Evolutionary conservation across 2,329 filamentous ascomycete species (phyloP).

Genomic region (Eutypa lata): DNA sequence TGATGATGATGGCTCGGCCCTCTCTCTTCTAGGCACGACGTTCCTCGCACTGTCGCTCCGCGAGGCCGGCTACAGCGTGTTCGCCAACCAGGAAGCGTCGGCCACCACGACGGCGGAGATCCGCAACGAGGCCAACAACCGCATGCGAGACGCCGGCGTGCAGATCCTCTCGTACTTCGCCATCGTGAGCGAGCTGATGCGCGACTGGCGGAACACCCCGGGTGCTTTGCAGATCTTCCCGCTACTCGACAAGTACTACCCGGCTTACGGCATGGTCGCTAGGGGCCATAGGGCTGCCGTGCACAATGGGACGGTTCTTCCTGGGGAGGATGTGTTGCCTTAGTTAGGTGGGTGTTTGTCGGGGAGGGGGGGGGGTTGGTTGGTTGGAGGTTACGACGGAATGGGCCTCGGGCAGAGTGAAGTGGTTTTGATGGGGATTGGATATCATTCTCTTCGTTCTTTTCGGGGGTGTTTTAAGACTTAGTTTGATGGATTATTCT

Average conservation of each 20-base stretch:
- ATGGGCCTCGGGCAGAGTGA: no score
- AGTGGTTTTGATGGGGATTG: not conserved
- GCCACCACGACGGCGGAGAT: conserved; percentile 63
- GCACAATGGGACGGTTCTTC: conserved; percentile 54
- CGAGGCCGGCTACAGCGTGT: conserved; percentile 69
- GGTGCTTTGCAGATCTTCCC: conserved; percentile 57
- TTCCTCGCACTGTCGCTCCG: conserved; percentile 72
- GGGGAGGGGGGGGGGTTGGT: no score
- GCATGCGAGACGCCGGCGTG: conserved; percentile 66
- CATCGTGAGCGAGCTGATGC: conserved; percentile 66
- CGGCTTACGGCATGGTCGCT: conserved; percentile 63
- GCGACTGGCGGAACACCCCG: conserved; percentile 61
- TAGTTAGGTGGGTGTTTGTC: conserved; percentile 6
- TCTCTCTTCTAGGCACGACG: conserved; percentile 45
- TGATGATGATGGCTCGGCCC: not conserved
- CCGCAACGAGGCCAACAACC: conserved; percentile 61
- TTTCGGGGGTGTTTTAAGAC: no score
- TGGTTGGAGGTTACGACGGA: no score
- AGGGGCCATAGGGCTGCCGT: conserved; percentile 59
- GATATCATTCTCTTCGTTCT: no score
- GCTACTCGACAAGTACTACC: conserved; percentile 62
- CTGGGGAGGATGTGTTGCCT: conserved; percentile 45
- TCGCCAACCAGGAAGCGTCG: conserved; percentile 68
- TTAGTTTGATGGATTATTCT: not conserved
- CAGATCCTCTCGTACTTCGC: conserved; percentile 60